Conservation (phyloP, 2,329 filamentous ascomycete genomes). For the Graphiopsis chlorocephala region DNA sequence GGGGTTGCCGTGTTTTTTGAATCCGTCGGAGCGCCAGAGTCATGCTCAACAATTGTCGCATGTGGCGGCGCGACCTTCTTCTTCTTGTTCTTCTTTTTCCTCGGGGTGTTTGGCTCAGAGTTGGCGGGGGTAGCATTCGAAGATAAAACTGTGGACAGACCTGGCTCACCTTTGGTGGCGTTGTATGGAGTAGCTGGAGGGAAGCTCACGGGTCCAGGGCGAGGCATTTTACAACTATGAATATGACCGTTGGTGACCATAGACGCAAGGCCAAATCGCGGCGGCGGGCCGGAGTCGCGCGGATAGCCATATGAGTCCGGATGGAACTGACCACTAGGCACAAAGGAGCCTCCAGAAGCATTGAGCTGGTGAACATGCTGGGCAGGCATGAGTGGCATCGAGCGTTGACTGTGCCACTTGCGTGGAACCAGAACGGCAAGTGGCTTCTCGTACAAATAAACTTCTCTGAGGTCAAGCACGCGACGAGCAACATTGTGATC, state of each 20-base stretch:
- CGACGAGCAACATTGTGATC: slow-evolving; percentile 8
- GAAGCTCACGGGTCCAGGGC: neutral
- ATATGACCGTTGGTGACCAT: too few relatives aligned
- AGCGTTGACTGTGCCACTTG: neutral
- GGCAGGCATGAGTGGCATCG: neutral
- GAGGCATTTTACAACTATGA: neutral
- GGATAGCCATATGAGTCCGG: neutral
- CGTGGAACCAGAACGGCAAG: neutral
- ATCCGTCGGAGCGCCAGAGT: neutral
- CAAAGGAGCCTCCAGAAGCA: neutral
- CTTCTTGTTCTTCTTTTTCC: slow-evolving; percentile 18
- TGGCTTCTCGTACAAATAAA: slow-evolving; percentile 15
- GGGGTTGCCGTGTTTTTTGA: neutral
- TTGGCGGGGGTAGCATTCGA: slow-evolving; percentile 20
- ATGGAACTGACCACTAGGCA: neutral
- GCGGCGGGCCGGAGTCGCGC: neutral
- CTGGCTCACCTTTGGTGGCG: neutral
- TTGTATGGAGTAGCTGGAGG: neutral
- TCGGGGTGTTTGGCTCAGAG: slow-evolving; percentile 22
- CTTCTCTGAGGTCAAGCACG: slow-evolving; percentile 18
- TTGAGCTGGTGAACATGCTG: neutral
- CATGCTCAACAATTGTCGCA: neutral
- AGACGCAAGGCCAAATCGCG: neutral
- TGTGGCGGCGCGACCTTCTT: slow-evolving; percentile 10
- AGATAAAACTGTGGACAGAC: slow-evolving; percentile 5